Conservation (phyloP, 345 rosid genomes). For the Citrus trifoliata region DNA sequence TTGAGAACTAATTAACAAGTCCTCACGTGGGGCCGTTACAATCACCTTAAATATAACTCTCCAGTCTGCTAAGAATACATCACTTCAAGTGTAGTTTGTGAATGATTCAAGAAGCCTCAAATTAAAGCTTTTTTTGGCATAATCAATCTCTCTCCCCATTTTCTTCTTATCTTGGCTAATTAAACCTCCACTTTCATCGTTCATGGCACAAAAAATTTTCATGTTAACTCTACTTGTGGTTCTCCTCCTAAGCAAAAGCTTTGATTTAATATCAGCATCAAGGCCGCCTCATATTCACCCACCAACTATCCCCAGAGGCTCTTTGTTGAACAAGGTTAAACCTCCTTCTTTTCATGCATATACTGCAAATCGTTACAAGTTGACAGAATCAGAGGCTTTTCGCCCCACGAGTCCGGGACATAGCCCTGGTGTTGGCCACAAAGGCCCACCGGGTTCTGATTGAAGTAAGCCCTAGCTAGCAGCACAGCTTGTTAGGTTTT, state of each 20-base stretch:
- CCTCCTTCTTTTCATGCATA: conserved; percentile 10
- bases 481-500: not conserved
- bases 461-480: conserved; percentile 2
- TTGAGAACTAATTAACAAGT: not conserved
- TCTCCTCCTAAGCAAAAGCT: conserved; percentile 20
- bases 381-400: conserved; percentile 21
- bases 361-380: conserved; percentile 27
- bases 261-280: conserved; percentile 19
- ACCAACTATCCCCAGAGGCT: not conserved
- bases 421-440: conserved; percentile 50
- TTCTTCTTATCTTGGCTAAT: not conserved
- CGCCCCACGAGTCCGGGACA: conserved; percentile 50
- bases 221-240: conserved; percentile 8
- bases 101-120: not conserved
- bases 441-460: conserved; percentile 18
- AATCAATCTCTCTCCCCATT: not conserved
- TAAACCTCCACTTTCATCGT: not conserved
- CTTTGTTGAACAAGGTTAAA: not conserved
- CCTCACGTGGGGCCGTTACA: conserved; percentile 19
- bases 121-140: not conserved
- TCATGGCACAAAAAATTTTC: conserved; percentile 23
- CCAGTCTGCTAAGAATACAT: too few species aligned
- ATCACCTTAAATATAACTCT: conserved; percentile 27
- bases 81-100: too few species aligned
- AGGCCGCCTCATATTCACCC: conserved; percentile 23